Evolutionary conservation across 495 filamentous ascomycete species (phyloP), one percentile per base, ranked within the genome.

Genomic region (Pseudoneurospora amorphoporcata): DNA sequence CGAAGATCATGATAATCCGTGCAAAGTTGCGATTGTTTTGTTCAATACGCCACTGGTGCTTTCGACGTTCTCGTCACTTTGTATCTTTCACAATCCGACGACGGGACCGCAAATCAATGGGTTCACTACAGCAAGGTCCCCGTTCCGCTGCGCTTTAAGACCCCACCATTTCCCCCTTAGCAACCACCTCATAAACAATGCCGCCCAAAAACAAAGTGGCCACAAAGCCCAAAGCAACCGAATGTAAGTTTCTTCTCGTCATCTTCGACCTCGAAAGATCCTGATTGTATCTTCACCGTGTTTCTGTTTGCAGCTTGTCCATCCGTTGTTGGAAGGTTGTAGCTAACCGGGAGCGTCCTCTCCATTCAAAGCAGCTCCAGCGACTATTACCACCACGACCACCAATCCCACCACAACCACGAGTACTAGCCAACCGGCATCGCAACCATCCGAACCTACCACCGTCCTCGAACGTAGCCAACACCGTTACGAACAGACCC

Each of bases 401-500:
- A 43, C 9, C 58, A 39, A 70, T 69, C 47, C 47, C 65, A 37
- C 23, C 68, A n/a, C 43, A 8, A 47, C 14, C 29, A 65, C 39
- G 8, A 40, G 0, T 61, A 61, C 53, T 65, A 65, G 53, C 8
- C 35, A 42, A 69, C 65, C 29, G 16, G 17, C 58, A 39, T 41
- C 69, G 12, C 47, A 45, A 35, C 39, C 76, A 40, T n/a, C 69
- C 61, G 32, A 75, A 14, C 75, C 78, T 9, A 68, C 79, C 71
- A 85, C 83, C 8, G 70, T 81, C 45, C 73, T 74, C 76, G 83
- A 82, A 65, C 79, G 77, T 58, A 77, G 75, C 74, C 75, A 75
- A 73, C 76, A 81, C 70, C 78, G 78, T 70, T 79, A 74, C 77
- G 77, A 80, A 76, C 71, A 77, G 23, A 80, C 82, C 45, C 82